Base-by-base conservation (phyloP, 768 basidiomycete species). In the Exidia glandulosa region DNA sequence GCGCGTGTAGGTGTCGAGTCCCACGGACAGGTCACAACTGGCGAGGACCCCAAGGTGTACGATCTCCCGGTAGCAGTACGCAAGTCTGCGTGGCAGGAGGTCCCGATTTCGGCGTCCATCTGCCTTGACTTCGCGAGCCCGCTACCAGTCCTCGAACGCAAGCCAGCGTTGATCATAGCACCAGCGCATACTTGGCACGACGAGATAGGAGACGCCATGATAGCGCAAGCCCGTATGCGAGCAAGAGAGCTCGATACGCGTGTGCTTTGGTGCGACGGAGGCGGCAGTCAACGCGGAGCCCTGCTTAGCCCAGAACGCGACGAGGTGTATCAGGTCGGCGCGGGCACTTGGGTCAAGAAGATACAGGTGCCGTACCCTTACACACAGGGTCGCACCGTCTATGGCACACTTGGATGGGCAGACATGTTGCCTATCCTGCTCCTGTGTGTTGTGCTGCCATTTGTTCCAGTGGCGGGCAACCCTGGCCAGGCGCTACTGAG, bases 241-340 rank as follows among this genome's bases (percentile, higher is more conserved):
- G 90, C 90, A 0, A 77, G 79, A 32, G 90, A 92, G 70, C 65
- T 84, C 4, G 82, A 80, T 10, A 82, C 79, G 61, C 78, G 80
- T 69, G 75, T 89, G 1, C 67, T 92, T 32, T 92, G 90, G 87
- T 91, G 89, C 67, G 89, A 91, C 65, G 89, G 90, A 9, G 90
- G 90, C 27, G 76, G 76, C 6, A 80, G 79, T 10, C 88, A 88
- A 31, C 79, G 90, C 19, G 90, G 89, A 63, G 86, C 80, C 30
- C 86, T 86, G 1, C 72, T 74, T 27, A 84, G 81, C 1, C 79
- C 80, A 62, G 71, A 76, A 36, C 25, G 50, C 16, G 16, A 54
- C 23, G 50, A 54, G 3, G 72, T 85, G 27, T 74, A 76, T 61
- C 50, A 14, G 16, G 79, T 84, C 57, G 90, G 90, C 13, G 70